phyloP scores from a whole-genome alignment of 495 filamentous ascomycete species.

The Penicillium antarcticum region DNA sequence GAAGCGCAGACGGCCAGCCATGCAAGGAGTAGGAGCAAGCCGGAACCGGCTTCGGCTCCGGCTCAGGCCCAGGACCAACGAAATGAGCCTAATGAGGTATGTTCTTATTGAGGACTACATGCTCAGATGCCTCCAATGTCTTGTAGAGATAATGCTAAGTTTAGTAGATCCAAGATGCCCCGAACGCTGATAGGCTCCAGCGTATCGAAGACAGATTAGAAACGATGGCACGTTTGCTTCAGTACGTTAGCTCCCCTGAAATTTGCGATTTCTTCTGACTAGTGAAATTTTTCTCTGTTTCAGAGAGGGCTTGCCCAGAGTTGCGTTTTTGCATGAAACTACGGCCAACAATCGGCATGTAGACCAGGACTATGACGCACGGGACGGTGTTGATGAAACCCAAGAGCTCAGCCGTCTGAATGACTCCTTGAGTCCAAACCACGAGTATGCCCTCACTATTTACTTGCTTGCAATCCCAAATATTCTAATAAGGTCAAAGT shows the following conservation, averaged over 20 bases:
- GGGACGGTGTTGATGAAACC: not conserved
- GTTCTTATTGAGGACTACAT: too few species aligned
- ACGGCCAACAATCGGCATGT: not conserved
- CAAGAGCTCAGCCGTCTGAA: not conserved
- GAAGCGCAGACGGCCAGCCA: slow-evolving; percentile 9
- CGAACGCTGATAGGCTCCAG: slow-evolving; percentile 11
- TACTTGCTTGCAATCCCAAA: not conserved
- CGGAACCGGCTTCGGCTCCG: not conserved
- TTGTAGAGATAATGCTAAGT: not conserved
- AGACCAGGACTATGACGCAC: not conserved
- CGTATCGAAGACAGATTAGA: slow-evolving; percentile 25
- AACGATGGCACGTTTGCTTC: slow-evolving; percentile 18
- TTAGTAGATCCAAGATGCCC: not conserved
- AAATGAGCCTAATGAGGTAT: not conserved
- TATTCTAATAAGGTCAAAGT: not conserved
- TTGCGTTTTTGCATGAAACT: not conserved
- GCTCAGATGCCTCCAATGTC: not conserved
- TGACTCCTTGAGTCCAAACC: not conserved
- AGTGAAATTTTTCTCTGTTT: not conserved
- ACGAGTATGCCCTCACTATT: not conserved
- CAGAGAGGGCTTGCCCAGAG: slow-evolving; percentile 7
- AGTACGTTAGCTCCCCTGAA: slow-evolving; percentile 5
- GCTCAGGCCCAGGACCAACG: not conserved
- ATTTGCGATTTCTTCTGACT: too few species aligned
- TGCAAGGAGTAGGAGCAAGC: not conserved